phyloP scores from a whole-genome alignment of 2,329 filamentous ascomycete species.

The Fusarium goolgardi region DNA sequence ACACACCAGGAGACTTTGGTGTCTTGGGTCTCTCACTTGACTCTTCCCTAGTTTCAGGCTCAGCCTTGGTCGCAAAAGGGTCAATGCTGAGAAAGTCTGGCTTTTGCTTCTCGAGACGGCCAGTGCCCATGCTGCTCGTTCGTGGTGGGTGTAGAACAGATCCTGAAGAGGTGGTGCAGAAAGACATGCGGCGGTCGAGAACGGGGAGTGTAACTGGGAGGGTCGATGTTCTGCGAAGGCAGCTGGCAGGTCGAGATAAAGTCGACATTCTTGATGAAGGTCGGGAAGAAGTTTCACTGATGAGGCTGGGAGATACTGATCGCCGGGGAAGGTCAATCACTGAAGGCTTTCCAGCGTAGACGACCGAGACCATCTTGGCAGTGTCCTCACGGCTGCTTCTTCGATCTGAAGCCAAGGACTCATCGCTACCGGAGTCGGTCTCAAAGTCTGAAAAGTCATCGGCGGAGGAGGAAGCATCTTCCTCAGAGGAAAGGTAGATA shows the following conservation, averaged over 20 bases:
- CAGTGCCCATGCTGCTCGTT: slow-evolving; percentile 58
- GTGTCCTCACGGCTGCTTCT: slow-evolving; percentile 64
- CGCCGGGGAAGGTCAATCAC: slow-evolving; percentile 64
- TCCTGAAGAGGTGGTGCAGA: slow-evolving; percentile 51
- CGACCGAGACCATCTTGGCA: slow-evolving; percentile 68
- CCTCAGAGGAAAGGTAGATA: slow-evolving; percentile 73
- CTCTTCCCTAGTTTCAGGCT: slow-evolving; percentile 47
- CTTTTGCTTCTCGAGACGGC: slow-evolving; percentile 52
- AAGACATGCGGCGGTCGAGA: slow-evolving; percentile 50
- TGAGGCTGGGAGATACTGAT: slow-evolving; percentile 57
- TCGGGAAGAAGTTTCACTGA: slow-evolving; percentile 48
- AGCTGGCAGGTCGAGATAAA: slow-evolving; percentile 38
- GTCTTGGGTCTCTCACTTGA: slow-evolving; percentile 50
- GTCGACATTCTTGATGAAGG: slow-evolving; percentile 37
- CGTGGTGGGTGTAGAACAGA: slow-evolving; percentile 54
- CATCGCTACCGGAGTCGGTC: slow-evolving; percentile 59
- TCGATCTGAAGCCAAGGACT: slow-evolving; percentile 45
- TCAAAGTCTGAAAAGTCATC: slow-evolving; percentile 70
- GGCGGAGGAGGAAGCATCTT: slow-evolving; percentile 71
- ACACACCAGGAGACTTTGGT: slow-evolving; percentile 58
- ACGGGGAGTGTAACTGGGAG: slow-evolving; percentile 51
- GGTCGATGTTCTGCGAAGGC: slow-evolving; percentile 50
- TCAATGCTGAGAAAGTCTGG: slow-evolving; percentile 66
- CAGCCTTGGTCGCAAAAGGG: slow-evolving; percentile 60
- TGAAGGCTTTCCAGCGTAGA: slow-evolving; percentile 69